phyloP scores from a whole-genome alignment of 305 asterid species.

The Rubia occidens region DNA sequence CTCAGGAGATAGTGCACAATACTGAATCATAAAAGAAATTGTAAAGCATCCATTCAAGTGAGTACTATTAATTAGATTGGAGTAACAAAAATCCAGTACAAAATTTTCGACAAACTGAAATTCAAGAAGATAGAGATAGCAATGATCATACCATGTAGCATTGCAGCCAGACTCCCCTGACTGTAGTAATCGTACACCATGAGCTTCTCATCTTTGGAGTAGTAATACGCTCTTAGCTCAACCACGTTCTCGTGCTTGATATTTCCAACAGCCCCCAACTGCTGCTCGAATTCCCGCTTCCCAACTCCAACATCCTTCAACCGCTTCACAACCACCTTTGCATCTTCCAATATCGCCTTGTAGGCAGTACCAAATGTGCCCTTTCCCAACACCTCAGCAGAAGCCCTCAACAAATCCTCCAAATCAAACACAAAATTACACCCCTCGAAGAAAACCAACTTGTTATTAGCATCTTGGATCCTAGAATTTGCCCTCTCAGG shows the following conservation, averaged over 20 bases:
- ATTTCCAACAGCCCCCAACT: slow-evolving; percentile 62
- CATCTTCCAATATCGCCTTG: slow-evolving; percentile 77
- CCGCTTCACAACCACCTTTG: slow-evolving; percentile 85
- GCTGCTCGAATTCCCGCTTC: slow-evolving; percentile 80
- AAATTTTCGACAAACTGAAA: background rate
- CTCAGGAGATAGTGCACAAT: slow-evolving; percentile 2
- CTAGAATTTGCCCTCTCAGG: slow-evolving; percentile 71
- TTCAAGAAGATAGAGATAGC: slow-evolving; percentile 6
- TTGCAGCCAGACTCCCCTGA: slow-evolving; percentile 64
- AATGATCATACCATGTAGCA: slow-evolving; percentile 56
- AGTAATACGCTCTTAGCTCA: slow-evolving; percentile 85
- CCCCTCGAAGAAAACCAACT: slow-evolving; percentile 79
- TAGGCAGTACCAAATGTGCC: slow-evolving; percentile 81
- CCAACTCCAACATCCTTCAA: slow-evolving; percentile 78
- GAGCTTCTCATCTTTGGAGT: slow-evolving; percentile 90
- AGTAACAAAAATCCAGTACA: background rate
- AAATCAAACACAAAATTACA: slow-evolving; percentile 75
- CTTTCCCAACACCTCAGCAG: slow-evolving; percentile 90
- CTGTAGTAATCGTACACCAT: slow-evolving; percentile 69
- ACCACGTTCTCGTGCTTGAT: slow-evolving; percentile 78
- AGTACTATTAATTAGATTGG: background rate
- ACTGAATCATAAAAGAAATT: background rate
- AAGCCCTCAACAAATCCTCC: slow-evolving; percentile 88
- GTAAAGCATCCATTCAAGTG: slow-evolving; percentile 1
- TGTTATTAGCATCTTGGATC: slow-evolving; percentile 59